Evolutionary conservation across 345 rosid genomes (phyloP).

Genomic region (Noccaea caerulescens): DNA sequence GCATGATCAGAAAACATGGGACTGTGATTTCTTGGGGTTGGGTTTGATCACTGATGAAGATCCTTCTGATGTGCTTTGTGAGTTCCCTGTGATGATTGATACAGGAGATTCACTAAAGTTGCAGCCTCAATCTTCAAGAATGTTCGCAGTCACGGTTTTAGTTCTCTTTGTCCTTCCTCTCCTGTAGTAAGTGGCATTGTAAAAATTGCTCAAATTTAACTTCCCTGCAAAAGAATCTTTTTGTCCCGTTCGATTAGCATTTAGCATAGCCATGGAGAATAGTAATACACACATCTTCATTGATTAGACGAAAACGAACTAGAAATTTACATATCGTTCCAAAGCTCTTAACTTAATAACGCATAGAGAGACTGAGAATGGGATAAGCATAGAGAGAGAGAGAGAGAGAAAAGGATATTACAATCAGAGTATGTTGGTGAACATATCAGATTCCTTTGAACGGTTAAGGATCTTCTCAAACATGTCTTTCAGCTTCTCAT

Average conservation of each 20-base stretch:
- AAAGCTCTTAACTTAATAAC: background rate
- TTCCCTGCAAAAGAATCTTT: slow-evolving; percentile 27
- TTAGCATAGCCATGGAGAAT: background rate
- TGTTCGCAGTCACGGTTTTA: slow-evolving; percentile 13
- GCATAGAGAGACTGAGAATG: background rate
- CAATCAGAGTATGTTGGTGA: slow-evolving; percentile 25
- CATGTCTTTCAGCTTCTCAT: slow-evolving; percentile 42
- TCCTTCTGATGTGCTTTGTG: slow-evolving; percentile 67
- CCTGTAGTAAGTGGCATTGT: slow-evolving; percentile 13
- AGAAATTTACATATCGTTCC: slow-evolving; percentile 15
- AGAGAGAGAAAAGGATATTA: slow-evolving; percentile 2
- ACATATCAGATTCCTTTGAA: slow-evolving; percentile 39
- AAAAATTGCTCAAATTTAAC: slow-evolving; percentile 26
- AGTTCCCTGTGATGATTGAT: slow-evolving; percentile 71
- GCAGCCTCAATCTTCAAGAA: slow-evolving; percentile 27
- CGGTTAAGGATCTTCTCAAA: slow-evolving; percentile 43
- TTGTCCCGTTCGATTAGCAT: background rate
- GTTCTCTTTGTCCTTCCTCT: slow-evolving; percentile 33
- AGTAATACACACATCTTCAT: background rate
- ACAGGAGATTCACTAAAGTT: slow-evolving; percentile 36
- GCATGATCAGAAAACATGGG: slow-evolving; percentile 59
- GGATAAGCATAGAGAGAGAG: slow-evolving; percentile 7
- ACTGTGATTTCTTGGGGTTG: slow-evolving; percentile 73
- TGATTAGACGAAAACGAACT: slow-evolving; percentile 8
- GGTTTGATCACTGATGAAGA: slow-evolving; percentile 56